These are phyloP conservation scores for Alternaria arborescens DNA, from an alignment of 2,329 filamentous ascomycete genomes.

Conservation along the genomic window DNA sequence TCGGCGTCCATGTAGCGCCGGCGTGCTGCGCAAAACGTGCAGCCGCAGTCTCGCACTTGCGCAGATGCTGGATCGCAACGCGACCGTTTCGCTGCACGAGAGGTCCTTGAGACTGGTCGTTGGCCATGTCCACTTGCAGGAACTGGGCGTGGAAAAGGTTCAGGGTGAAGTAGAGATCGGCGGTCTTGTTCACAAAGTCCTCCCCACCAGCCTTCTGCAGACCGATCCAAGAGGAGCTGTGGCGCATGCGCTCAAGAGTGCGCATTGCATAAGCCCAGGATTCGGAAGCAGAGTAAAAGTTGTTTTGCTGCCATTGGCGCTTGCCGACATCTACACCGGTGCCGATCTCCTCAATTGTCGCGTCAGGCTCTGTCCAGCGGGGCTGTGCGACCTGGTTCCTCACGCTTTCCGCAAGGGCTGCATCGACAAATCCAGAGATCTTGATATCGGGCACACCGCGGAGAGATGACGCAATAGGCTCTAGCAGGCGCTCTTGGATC, in stretches of 20 bases:
- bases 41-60: slow-evolving; percentile 32
- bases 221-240: slow-evolving; percentile 34
- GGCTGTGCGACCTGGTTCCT: slow-evolving; percentile 28
- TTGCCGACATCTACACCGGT: slow-evolving; percentile 39
- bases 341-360: slow-evolving; percentile 34
- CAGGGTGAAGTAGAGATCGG: slow-evolving; percentile 37
- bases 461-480: slow-evolving; percentile 28
- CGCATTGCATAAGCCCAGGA: slow-evolving; percentile 37
- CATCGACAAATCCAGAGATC: slow-evolving; percentile 29
- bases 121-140: slow-evolving; percentile 35
- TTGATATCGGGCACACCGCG: slow-evolving; percentile 31
- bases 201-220: slow-evolving; percentile 30
- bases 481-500: slow-evolving; percentile 31
- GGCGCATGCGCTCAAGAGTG: slow-evolving; percentile 40
- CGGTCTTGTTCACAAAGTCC: slow-evolving; percentile 35
- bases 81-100: slow-evolving; percentile 26
- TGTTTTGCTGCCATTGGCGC: slow-evolving; percentile 38
- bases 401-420: slow-evolving; percentile 19
- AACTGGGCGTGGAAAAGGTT: slow-evolving; percentile 35
- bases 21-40: slow-evolving; percentile 37
- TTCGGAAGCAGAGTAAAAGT: slow-evolving; percentile 28
- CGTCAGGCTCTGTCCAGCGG: slow-evolving; percentile 35
- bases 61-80: slow-evolving; percentile 24
- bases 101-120: not conserved
- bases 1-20: slow-evolving; percentile 34